A percentile compares a stretch with the other conserved stretches of the same genome.
Conservation (phyloP, 2,329 filamentous ascomycete species). For the Cercospora sp. region DNA sequence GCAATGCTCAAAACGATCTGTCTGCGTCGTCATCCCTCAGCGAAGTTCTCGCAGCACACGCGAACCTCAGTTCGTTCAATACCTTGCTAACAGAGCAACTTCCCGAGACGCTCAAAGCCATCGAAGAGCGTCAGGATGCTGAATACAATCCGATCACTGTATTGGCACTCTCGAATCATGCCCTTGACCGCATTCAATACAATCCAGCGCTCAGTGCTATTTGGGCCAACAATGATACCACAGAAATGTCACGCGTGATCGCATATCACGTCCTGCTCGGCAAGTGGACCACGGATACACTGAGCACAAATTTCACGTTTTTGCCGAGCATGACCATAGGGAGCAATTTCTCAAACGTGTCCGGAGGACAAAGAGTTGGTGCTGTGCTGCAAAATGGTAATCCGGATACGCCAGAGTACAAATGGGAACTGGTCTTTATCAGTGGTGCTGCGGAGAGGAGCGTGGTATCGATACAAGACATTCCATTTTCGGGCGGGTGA, state of each 20-base stretch:
- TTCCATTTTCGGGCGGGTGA: constrained; percentile 50
- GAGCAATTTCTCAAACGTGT: constrained; percentile 51
- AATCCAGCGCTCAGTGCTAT: constrained; percentile 17
- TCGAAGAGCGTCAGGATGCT: constrained; percentile 26
- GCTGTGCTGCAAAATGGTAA: constrained; percentile 34
- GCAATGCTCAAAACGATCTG: constrained; percentile 2
- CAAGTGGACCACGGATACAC: constrained; percentile 20
- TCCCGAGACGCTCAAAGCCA: constrained; percentile 36
- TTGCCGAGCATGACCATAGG: constrained; percentile 49
- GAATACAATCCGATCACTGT: constrained; percentile 43
- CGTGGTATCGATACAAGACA: constrained; percentile 30
- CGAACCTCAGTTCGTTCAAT: constrained; percentile 23
- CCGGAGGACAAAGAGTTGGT: constrained; percentile 53
- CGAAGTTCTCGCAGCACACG: constrained; percentile 17
- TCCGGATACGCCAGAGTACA: constrained; percentile 9
- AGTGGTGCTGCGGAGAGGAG: constrained; percentile 48
- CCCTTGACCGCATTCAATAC: constrained; percentile 39
- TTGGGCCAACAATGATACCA: constrained; percentile 22
- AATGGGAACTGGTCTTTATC: constrained; percentile 42
- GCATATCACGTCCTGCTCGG: constrained; percentile 23
- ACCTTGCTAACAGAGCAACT: constrained; percentile 23
- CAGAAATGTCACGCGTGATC: constrained; percentile 18
- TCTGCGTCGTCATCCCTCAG: constrained; percentile 17
- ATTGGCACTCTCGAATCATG: constrained; percentile 42
- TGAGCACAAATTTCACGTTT: constrained; percentile 41